Base-by-base conservation (phyloP, 2,329 filamentous ascomycete genomes). In the Xylariaceae sp. region DNA sequence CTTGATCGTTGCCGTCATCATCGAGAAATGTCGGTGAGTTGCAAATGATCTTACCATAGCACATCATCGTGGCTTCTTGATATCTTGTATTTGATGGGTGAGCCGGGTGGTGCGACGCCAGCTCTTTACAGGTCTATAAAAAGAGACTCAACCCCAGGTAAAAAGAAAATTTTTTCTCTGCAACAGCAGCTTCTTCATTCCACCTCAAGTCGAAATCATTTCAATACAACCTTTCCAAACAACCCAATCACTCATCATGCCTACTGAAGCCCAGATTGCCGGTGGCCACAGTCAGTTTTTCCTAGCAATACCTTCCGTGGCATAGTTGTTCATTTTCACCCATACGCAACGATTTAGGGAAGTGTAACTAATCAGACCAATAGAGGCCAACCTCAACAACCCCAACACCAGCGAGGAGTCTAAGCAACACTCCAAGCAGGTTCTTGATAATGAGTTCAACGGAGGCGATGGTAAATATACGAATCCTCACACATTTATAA, bases 281-380 rank as follows among this genome's bases (percentile, higher is more conserved):
- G 73, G 72, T 44, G 76, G 76, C 60, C 76, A 80, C 69, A 80
- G n/a, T n/a, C n/a, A n/a, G n/a, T n/a, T n/a, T n/a, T n/a, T n/a
- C n/a, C n/a, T n/a, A n/a, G n/a, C n/a, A n/a, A n/a, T n/a, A n/a
- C n/a, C n/a, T n/a, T n/a, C n/a, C n/a, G n/a, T n/a, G n/a, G n/a
- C n/a, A n/a, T n/a, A n/a, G n/a, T n/a, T n/a, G n/a, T n/a, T n/a
- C n/a, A n/a, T n/a, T n/a, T n/a, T n/a, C n/a, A n/a, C n/a, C n/a
- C n/a, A n/a, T n/a, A n/a, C n/a, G n/a, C n/a, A n/a, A n/a, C n/a
- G n/a, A n/a, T n/a, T n/a, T n/a, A n/a, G n/a, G n/a, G n/a, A n/a
- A n/a, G n/a, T n/a, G n/a, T n/a, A n/a, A n/a, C n/a, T n/a, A n/a
- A n/a, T n/a, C n/a, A n/a, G n/a, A n/a, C n/a, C n/a, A n/a, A n/a